These are phyloP conservation scores for Celoporthe dispersa DNA, from an alignment of 2,329 filamentous ascomycete species.

Conservation along the genomic window DNA sequence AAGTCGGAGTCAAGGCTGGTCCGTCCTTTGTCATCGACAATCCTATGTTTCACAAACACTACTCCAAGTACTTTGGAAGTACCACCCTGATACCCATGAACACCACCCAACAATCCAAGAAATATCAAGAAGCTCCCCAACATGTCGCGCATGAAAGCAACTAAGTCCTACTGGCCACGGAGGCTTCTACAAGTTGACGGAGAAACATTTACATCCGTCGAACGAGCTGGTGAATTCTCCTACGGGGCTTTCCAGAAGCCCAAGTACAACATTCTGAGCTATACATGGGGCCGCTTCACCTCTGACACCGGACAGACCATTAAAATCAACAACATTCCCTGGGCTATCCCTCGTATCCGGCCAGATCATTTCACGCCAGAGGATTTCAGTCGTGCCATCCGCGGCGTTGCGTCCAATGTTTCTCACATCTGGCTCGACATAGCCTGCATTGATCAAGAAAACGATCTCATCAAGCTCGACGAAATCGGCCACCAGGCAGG, in stretches of 20 bases:
- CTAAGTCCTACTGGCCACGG: not conserved
- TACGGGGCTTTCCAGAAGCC: not conserved
- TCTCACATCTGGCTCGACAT: conserved; percentile 7
- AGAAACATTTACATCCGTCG: not conserved
- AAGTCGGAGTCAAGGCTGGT: too few species aligned
- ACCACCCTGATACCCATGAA: too few species aligned
- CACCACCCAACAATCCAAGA: too few species aligned
- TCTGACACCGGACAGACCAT: not conserved
- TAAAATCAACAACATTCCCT: not conserved
- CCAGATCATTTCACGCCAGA: not conserved
- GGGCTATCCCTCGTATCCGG: not conserved
- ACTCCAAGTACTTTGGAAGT: too few species aligned
- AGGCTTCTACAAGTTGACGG: not conserved
- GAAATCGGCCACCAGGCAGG: not conserved
- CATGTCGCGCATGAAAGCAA: too few species aligned
- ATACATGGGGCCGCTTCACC: not conserved
- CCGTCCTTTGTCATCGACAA: too few species aligned
- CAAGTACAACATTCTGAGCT: conserved; percentile 2
- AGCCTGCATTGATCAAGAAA: not conserved
- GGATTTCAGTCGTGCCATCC: not conserved
- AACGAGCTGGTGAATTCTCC: not conserved
- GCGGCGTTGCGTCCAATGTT: not conserved
- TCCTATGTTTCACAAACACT: too few species aligned
- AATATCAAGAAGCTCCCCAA: too few species aligned
- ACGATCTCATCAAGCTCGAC: not conserved